Conservation (phyloP, 2,329 filamentous ascomycete species). For the Microdochium nivale region DNA sequence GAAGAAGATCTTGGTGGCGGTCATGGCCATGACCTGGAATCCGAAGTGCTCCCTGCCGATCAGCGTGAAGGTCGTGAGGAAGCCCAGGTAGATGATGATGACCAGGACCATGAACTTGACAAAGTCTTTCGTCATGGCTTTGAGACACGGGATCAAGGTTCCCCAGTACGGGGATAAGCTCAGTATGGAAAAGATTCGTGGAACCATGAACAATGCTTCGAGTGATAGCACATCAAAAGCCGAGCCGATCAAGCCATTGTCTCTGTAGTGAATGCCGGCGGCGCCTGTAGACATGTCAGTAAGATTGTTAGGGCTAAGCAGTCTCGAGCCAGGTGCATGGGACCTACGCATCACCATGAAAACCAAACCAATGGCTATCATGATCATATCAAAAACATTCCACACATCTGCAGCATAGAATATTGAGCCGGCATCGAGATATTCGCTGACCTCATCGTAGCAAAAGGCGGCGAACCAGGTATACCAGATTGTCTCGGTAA, state of each 20-base stretch:
- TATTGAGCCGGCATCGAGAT: slow-evolving; percentile 75
- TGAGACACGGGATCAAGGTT: slow-evolving; percentile 79
- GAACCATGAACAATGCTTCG: slow-evolving; percentile 84
- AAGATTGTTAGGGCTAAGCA: slow-evolving; percentile 4
- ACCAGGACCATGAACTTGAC: slow-evolving; percentile 66
- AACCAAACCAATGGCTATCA: slow-evolving; percentile 62
- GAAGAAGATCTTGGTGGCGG: slow-evolving; percentile 74
- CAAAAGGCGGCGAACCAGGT: slow-evolving; percentile 82
- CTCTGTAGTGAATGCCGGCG: slow-evolving; percentile 54
- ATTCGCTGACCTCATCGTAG: slow-evolving; percentile 80
- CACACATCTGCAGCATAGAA: slow-evolving; percentile 82
- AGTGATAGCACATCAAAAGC: slow-evolving; percentile 86
- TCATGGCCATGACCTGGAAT: slow-evolving; percentile 62
- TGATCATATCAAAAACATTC: slow-evolving; percentile 66
- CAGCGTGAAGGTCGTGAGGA: slow-evolving; percentile 78
- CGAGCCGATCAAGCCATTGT: slow-evolving; percentile 58
- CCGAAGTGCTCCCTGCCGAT: slow-evolving; percentile 63
- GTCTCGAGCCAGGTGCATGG: background rate
- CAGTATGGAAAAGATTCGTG: slow-evolving; percentile 78
- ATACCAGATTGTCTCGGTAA: slow-evolving; percentile 65
- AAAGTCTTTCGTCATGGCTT: slow-evolving; percentile 92
- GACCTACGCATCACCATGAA: slow-evolving; percentile 66
- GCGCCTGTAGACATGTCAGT: slow-evolving; percentile 38
- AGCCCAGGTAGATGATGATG: slow-evolving; percentile 75
- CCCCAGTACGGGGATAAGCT: slow-evolving; percentile 88